Base-by-base conservation (phyloP, 139 green algal species). In the Limnomonas spitsbergensis region DNA sequence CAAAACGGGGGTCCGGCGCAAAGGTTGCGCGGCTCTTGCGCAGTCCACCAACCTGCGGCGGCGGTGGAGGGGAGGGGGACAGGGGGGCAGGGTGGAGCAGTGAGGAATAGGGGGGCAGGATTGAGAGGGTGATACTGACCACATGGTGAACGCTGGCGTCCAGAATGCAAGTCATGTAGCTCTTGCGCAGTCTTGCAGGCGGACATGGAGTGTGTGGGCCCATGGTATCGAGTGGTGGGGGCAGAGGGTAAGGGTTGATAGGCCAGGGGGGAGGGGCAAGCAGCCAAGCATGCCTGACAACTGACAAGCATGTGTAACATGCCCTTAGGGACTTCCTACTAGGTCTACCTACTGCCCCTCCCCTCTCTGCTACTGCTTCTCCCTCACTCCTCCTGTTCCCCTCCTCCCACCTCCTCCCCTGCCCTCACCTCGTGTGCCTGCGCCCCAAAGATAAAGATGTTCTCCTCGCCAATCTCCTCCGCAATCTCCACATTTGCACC, bases 401-500 rank as follows among this genome's bases (percentile, higher is more conserved):
- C 42, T 6, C 42, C 42, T 9, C 42, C 42, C 42, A 54, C 42
- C 42, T 54, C 9, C 7, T 6, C 42, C 9, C 7, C 7, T 6
- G 6, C 42, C 42, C 42, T 54, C 70, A 81, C 80, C 53, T 81
- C 75, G 31, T 80, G 69, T n/a, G 75, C 69, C 80, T 80, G 75
- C 26, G 88, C 92, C 3, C 93, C 93, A 66, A 97, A 97, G 78
- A 95, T 91, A 84, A 97, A 97, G 84, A 95, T 92, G 89, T 97
- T 95, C 2, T 97, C 91, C 4, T 85, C 61, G 66, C 89, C 88
- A 40, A 89, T 88, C 86, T 92, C 90, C 86, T 99, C 91, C 0
- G 92, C 94, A 66, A 99, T 99, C 91, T 99, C 96, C 32, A 99
- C 91, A 87, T 99, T 99, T 53, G 96, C 96, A 53, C 96, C 96